Conservation (phyloP, 352 stramenopile genomes). For the Phytopythium oedochilum region DNA sequence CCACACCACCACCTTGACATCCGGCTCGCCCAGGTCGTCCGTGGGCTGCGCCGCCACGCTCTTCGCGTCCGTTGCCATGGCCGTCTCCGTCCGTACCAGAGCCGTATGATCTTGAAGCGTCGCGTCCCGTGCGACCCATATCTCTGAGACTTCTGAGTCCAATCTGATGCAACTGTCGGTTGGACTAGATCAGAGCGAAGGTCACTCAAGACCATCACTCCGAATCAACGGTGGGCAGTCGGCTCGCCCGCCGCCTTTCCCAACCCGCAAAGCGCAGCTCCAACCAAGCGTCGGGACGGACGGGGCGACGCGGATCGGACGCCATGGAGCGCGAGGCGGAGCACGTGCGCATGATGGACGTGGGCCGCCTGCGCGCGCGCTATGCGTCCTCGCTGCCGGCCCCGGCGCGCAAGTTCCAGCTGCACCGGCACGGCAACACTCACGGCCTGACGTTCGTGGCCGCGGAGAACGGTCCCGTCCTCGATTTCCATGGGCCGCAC, state of each 20-base stretch:
- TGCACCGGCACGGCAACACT: conserved; percentile 55
- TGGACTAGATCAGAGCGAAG: no score
- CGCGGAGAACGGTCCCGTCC: conserved; percentile 20
- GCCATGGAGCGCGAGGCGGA: conserved; percentile 50
- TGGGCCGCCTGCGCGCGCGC: conserved; percentile 40
- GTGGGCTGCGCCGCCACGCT: conserved; percentile 15
- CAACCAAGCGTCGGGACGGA: background rate
- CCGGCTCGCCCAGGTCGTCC: conserved; percentile 52
- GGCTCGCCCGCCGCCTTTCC: no score
- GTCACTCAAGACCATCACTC: no score
- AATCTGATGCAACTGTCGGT: no score
- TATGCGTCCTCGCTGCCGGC: conserved; percentile 34
- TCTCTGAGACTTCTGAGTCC: no score
- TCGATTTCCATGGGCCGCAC: no score
- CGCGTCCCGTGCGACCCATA: background rate
- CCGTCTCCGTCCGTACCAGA: no score
- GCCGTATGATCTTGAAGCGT: background rate
- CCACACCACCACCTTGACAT: conserved; percentile 41
- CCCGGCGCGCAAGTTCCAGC: conserved; percentile 36
- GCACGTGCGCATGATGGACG: conserved; percentile 75
- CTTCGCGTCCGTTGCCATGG: conserved; percentile 32
- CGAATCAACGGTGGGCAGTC: no score
- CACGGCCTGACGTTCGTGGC: conserved; percentile 55
- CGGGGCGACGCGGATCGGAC: background rate
- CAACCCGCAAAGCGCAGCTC: no score